Conservation (phyloP, 768 basidiomycete species). For the Hygrocybe coccinea region DNA sequence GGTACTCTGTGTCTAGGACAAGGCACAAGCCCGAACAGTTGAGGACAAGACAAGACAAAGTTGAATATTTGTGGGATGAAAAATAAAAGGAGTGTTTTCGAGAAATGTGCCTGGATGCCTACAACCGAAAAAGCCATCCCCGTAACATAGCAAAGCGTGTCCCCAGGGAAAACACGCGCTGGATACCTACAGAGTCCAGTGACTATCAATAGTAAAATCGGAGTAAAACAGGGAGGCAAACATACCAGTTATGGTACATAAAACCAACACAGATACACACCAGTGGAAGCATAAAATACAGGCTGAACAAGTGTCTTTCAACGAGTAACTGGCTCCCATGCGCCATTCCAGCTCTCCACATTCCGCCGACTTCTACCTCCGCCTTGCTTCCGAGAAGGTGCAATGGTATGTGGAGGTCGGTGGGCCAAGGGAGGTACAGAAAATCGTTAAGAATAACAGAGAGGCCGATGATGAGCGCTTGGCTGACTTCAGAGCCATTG, state of each 20-base stretch:
- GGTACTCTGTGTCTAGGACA: conserved; percentile 95
- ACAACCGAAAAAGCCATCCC: conserved; percentile 99
- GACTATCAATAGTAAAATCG: not conserved
- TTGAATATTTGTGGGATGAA: conserved; percentile 99
- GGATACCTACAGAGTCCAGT: conserved; percentile 68
- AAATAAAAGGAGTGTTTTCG: conserved; percentile 92
- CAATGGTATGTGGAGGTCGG: conserved; percentile 66
- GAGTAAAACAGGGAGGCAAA: conserved; percentile 10
- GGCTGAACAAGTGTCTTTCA: conserved; percentile 88
- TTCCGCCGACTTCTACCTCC: conserved; percentile 70
- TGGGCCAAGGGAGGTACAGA: conserved; percentile 87
- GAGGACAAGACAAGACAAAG: conserved; percentile 89
- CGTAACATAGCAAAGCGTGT: conserved; percentile 94
- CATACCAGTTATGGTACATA: conserved; percentile 94
- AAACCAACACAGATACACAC: conserved; percentile 87
- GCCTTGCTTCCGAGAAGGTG: conserved; percentile 62
- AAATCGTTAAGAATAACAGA: conserved; percentile 91
- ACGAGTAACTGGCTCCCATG: conserved; percentile 83
- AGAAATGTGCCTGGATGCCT: conserved; percentile 95
- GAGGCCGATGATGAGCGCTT: conserved; percentile 86
- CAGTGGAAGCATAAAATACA: conserved; percentile 96
- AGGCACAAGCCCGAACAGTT: conserved; percentile 88
- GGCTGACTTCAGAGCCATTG: conserved; percentile 92
- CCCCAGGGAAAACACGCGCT: conserved; percentile 89
- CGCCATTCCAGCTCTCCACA: conserved; percentile 80